A percentile compares a stretch with the other conserved stretches of the same genome.
Conservation (phyloP, 257 asterid genomes). For the Gynochthodes officinalis region DNA sequence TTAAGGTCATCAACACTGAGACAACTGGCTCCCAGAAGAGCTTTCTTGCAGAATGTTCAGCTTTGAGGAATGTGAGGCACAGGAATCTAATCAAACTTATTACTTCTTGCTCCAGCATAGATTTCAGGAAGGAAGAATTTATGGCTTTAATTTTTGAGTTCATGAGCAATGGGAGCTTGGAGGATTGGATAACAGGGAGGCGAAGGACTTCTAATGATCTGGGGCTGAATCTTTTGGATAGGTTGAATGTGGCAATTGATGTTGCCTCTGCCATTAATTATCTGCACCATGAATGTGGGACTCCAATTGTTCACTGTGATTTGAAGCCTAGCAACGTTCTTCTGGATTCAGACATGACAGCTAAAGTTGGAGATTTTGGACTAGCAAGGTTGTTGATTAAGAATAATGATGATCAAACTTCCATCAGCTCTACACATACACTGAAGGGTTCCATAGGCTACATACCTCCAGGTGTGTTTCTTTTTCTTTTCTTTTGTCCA, state of each 20-base stretch:
- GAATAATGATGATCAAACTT: constrained; percentile 20
- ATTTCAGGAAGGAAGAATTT: constrained; percentile 40
- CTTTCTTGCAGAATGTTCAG: constrained; percentile 51
- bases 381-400: constrained; percentile 41
- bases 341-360: constrained; percentile 52
- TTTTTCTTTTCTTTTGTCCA: neutral
- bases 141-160: constrained; percentile 48
- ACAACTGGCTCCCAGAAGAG: constrained; percentile 30
- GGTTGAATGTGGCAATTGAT: constrained; percentile 37
- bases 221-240: constrained; percentile 26
- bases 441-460: constrained; percentile 71
- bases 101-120: constrained; percentile 49
- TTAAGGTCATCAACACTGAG: constrained; percentile 41
- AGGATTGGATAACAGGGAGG: constrained; percentile 50
- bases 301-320: constrained; percentile 52
- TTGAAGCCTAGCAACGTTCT: constrained; percentile 59
- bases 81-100: constrained; percentile 53
- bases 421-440: constrained; percentile 38
- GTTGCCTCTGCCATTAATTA: constrained; percentile 51
- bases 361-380: constrained; percentile 62
- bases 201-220: constrained; percentile 26
- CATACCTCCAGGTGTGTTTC: constrained; percentile 59
- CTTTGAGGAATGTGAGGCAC: constrained; percentile 46
- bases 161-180: constrained; percentile 67
- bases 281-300: constrained; percentile 48